Evolutionary conservation across 345 rosid genomes (phyloP), one percentile per base, ranked within the genome.

Genomic region (Erucastrum elatum): DNA sequence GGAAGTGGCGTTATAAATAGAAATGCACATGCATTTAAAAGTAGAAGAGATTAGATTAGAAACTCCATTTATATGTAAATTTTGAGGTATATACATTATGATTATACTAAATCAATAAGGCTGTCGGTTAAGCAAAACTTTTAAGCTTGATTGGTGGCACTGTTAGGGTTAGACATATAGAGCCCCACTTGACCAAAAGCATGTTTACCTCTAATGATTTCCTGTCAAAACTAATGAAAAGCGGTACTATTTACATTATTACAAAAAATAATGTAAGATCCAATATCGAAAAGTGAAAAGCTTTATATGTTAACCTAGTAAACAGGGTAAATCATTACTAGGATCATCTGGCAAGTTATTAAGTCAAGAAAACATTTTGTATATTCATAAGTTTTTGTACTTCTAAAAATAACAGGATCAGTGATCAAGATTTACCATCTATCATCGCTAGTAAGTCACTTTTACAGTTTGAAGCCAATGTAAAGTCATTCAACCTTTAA

Each of bases 81-180:
- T 64, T 60, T 10, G 17, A 9, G 8, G 17, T 53, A 6, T 56
- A 17, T 11, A 8, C 11, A 25, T 9, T 26, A 56, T 56, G 61
- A 21, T 68, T 68, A 67, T 27, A 59, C 5, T 66, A 30, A 64
- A 64, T 12, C 11, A 31, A 26, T 2, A 69, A 63, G 39, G 33
- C 12, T 77, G 80, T 77, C 75, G 76, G 76, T 71, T 71, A 29
- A 63, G 76, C 64, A 70, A 13, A 72, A 59, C 68, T 66, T 72
- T 66, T 66, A 16, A 66, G 82, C 77, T 72, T 78, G 82, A 73
- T 79, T 79, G 63, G 74, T 73, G 82, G 44, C 77, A 79, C 64
- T 72, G 34, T 67, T 66, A 33, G 51, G 26, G 74, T 70, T 16
- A 31, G 58, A 67, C 15, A 39, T 39, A 51, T 3, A 37, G 71